Evolutionary conservation across 371 early-diverging fungal species (phyloP), one percentile per base, ranked within the genome.

Genomic region (Mucor irregularis): DNA sequence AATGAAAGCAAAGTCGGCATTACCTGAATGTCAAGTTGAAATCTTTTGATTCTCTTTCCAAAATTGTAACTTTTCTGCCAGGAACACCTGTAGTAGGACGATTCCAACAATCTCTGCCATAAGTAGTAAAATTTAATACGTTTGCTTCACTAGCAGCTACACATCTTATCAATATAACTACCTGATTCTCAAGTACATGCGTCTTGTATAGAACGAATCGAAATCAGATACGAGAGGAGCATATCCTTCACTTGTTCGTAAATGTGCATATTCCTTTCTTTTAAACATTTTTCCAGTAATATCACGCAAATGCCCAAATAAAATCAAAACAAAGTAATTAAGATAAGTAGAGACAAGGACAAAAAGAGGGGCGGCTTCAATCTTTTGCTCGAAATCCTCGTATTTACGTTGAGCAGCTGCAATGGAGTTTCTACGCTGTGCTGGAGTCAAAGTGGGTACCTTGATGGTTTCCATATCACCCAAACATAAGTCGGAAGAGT

Each of bases 121-220:
- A n/a, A n/a, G n/a, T n/a, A n/a, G n/a, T n/a, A n/a, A n/a, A n/a
- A n/a, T n/a, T n/a, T n/a, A n/a, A n/a, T n/a, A 2, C 8, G 14
- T 42, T 14, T 10, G 10, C 13, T 30, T 52, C 1, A 39, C 4
- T 29, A n/a, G 17, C 14, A 96, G 67, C 93, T 92, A 82, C 94
- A 28, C 90, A 64, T 7, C 26, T 35, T 1, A 25, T 45, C 17
- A n/a, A 14, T 3, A 13, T n/a, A 16, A 26, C 40, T 76, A 76
- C 80, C 80, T 85, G 61, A 99, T 97, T 53, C 99, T 91, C 43
- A 82, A 72, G 74, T 98, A 99, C 56, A 99, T 78, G 49, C 96
- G 88, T 54, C 99, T 83, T 49, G 91, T 92, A 83, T 95, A 99
- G 75, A 99, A 96, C 58, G 95, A 95, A 66, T 99, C 95, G 81